A percentile compares a stretch with the other conserved stretches of the same genome.
Conservation (phyloP, 2,329 filamentous ascomycete genomes). For the Ascochyta clinopodiicola region DNA sequence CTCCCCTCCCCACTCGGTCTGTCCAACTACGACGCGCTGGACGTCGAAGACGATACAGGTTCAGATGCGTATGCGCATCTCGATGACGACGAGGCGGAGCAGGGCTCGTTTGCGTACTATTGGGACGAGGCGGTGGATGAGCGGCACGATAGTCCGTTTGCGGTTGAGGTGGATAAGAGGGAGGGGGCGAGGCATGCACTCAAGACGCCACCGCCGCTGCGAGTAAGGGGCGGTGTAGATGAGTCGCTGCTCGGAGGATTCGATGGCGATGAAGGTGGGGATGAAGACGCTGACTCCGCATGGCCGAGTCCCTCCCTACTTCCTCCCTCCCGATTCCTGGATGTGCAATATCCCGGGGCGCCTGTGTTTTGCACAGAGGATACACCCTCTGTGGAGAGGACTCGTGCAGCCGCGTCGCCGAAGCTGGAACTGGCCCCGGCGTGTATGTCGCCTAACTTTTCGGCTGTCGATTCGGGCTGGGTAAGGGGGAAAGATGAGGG, state of each 20-base stretch:
- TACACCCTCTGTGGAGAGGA: background rate
- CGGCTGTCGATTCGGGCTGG: background rate
- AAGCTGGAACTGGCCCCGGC: conserved; percentile 4
- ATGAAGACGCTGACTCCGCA: background rate
- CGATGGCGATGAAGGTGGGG: background rate
- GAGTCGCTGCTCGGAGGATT: background rate
- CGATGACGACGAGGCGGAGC: conserved; percentile 33
- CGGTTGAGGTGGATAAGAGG: background rate
- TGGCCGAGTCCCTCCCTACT: background rate
- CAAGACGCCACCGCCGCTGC: background rate
- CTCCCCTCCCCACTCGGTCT: conserved; percentile 49
- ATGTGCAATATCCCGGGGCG: conserved; percentile 6
- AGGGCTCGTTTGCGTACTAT: background rate
- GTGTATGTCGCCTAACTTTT: conserved; percentile 22
- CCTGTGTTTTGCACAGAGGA: background rate
- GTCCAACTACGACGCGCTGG: conserved; percentile 54
- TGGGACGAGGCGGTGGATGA: conserved; percentile 15
- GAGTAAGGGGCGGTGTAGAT: no score
- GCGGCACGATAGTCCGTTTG: conserved; percentile 22
- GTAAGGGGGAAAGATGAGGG: background rate
- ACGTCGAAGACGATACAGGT: conserved; percentile 38
- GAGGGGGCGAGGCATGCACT: background rate
- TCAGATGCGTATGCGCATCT: conserved; percentile 39
- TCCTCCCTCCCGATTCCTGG: background rate
- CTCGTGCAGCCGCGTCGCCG: background rate